phyloP scores from a whole-genome alignment of 2,329 filamentous ascomycete species.

The Cercospora beticola region DNA sequence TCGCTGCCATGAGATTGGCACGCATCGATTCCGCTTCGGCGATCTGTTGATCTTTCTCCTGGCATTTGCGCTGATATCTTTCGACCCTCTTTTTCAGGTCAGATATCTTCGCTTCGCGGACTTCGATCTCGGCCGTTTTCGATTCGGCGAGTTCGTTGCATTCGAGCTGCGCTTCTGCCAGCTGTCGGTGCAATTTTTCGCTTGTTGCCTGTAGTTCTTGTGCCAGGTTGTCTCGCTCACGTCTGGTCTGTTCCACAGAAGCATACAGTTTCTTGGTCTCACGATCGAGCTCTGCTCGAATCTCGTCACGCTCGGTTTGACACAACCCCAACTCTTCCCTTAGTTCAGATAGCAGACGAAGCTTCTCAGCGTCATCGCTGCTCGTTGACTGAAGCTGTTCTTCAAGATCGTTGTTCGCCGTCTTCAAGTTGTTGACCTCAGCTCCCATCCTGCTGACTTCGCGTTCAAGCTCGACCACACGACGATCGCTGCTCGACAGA shows the following conservation, averaged over 20 bases:
- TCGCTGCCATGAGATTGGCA: conserved; percentile 40
- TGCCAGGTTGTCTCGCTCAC: conserved; percentile 3
- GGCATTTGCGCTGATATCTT: conserved; percentile 35
- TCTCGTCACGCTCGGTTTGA: conserved; percentile 6
- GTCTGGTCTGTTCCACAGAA: conserved; percentile 32
- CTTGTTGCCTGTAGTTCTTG: not conserved
- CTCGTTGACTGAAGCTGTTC: conserved; percentile 18
- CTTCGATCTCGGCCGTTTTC: conserved; percentile 9
- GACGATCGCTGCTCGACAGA: not conserved
- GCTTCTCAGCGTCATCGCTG: conserved; percentile 14
- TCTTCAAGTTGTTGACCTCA: conserved; percentile 5
- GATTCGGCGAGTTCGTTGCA: not conserved
- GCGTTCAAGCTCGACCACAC: conserved; percentile 7
- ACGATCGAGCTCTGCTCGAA: conserved; percentile 23
- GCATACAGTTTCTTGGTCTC: conserved; percentile 44
- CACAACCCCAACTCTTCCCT: conserved; percentile 22
- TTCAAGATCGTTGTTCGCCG: conserved; percentile 17
- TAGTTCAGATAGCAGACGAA: conserved; percentile 14
- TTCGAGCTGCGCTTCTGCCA: conserved; percentile 5
- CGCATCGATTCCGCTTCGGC: conserved; percentile 42
- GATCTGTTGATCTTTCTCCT: conserved; percentile 40
- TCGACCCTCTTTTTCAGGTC: conserved; percentile 34
- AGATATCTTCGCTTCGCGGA: conserved; percentile 21
- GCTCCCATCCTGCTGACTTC: not conserved
- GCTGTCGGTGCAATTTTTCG: conserved; percentile 2